Base-by-base conservation (phyloP, 2,329 filamentous ascomycete genomes). In the Scedosporium apiospermum region DNA sequence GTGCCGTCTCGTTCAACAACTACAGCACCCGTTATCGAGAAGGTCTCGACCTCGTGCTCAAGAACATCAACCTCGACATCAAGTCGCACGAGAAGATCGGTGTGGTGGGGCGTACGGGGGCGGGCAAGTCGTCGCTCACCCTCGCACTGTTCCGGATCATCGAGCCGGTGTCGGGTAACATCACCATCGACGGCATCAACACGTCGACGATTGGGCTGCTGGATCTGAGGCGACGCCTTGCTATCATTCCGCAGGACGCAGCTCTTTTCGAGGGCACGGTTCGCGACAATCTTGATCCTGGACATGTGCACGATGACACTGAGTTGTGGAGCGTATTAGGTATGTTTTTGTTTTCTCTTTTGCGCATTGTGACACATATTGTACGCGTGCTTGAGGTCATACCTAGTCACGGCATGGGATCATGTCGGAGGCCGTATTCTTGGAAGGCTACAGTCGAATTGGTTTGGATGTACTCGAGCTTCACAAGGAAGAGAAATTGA, bases 81-180 rank as follows among this genome's bases (percentile, higher is more conserved):
- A 96, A 96, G 78, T 88, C 93, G 4, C 91, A 93, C 71, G 95
- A 99, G 79, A 99, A 98, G 82, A 95, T 99, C 73, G 95, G 95
- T 65, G 93, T 99, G 10, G 95, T 99, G 38, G 95, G 95, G 62
- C 89, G 95, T 58, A 99, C 95, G 0, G 95, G 95, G 62, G 95
- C 95, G 38, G 95, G 95, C 71, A 99, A 99, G 79, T 96, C 91
- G 65, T 96, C 92, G 9, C 79, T 99, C 65, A 98, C 95, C 0
- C 81, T 99, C 65, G 88, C 95, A 2, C 80, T 99, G 21, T 99
- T 99, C 84, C 87, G 96, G 61, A 92, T 99, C 67, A 98, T 99
- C 65, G 96, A 99, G 76, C 86, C 93, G 2, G 84, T 82, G 44
- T 85, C 85, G 51, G 95, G 95, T 61, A 83, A 88, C 69, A 95